These are phyloP conservation scores for Perilla frutescens DNA, from an alignment of 257 asterid genomes.

Conservation along the genomic window DNA sequence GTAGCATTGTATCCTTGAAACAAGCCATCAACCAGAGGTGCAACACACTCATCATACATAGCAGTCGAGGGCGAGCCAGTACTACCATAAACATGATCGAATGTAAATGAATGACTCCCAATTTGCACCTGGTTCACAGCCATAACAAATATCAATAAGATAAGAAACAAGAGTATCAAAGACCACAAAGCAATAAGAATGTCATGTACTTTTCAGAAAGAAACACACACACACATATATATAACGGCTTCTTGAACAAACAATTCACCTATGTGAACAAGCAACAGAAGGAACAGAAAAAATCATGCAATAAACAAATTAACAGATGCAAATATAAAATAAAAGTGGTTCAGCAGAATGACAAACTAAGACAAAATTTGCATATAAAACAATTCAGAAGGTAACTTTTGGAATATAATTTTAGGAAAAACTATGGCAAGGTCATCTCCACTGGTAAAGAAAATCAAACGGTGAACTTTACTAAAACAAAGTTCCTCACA, in stretches of 20 bases:
- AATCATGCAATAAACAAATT: neutral
- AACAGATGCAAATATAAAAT: neutral
- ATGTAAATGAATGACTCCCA: constrained; percentile 93
- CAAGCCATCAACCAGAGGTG: constrained; percentile 94
- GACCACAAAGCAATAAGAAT: neutral
- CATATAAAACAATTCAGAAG: constrained; percentile 10
- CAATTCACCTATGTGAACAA: constrained; percentile 2
- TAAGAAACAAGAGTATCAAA: neutral
- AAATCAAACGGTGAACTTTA: constrained; percentile 23
- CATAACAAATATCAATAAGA: constrained; percentile 17
- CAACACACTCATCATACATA: constrained; percentile 95
- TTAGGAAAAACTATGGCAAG: constrained; percentile 2
- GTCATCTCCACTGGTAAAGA: constrained; percentile 10
- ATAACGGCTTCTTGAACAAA: neutral
- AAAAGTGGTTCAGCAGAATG: constrained; percentile 23
- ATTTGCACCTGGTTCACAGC: constrained; percentile 74
- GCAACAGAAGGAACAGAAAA: neutral
- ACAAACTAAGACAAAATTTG: constrained; percentile 15
- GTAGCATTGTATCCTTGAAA: constrained; percentile 99
- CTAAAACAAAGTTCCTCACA: constrained; percentile 24
- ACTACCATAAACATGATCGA: constrained; percentile 96
- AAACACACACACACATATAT: neutral
- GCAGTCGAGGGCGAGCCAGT: constrained; percentile 74
- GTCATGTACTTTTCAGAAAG: neutral
- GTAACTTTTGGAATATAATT: neutral